phyloP scores from a whole-genome alignment of 2,329 filamentous ascomycete genomes.

The Hirsutella thompsonii region DNA sequence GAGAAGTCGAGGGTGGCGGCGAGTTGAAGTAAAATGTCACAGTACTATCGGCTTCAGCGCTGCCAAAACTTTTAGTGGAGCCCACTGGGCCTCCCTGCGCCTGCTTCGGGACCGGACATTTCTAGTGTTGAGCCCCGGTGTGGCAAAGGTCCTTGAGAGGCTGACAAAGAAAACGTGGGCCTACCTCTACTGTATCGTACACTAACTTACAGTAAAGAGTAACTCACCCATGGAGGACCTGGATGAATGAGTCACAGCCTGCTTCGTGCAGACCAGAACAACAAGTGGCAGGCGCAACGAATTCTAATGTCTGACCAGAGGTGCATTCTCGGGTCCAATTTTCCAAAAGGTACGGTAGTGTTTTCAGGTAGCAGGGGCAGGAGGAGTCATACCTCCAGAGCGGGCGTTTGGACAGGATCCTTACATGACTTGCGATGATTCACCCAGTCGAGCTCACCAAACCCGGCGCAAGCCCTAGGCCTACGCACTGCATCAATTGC shows the following conservation, averaged over 20 bases:
- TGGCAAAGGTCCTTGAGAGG: conserved; percentile 1
- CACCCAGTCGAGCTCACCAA: no score
- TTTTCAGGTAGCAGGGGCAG: background rate
- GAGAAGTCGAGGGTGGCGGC: background rate
- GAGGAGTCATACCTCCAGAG: background rate
- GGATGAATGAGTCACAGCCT: background rate
- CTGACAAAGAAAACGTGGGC: conserved; percentile 2
- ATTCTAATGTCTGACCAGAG: background rate
- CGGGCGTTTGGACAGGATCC: no score
- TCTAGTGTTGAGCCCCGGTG: background rate
- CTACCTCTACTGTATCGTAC: no score
- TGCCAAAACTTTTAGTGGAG: conserved; percentile 4
- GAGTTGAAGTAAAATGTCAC: background rate
- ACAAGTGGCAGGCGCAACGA: background rate
- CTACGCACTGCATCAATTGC: no score
- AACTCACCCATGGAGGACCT: no score
- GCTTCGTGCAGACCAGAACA: no score
- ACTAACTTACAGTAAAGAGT: no score
- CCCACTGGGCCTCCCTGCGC: background rate
- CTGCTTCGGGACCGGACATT: background rate
- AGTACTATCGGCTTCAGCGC: background rate
- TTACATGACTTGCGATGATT: no score
- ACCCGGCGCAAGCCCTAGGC: no score
- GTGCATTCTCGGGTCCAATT: background rate
- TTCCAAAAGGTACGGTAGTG: background rate